A percentile compares a stretch with the other conserved stretches of the same genome.
Evolutionary conservation across 2,329 filamentous ascomycete genomes (phyloP).

Genomic region (Fragosphaeria purpurea): DNA sequence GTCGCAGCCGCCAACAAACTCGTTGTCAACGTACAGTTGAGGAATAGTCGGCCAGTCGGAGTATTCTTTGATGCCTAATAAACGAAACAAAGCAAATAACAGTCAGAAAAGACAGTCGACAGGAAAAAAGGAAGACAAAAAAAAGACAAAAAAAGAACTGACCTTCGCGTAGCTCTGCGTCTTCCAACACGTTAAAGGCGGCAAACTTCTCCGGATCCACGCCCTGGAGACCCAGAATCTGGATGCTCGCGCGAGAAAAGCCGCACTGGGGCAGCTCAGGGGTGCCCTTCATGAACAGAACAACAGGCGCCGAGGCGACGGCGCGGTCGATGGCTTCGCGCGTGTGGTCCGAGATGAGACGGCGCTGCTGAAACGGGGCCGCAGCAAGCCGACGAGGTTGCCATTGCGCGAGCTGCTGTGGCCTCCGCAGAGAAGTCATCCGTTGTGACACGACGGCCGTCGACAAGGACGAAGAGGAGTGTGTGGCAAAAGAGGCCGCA

Average conservation of each 20-base stretch:
- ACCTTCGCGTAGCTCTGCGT: conserved; percentile 76
- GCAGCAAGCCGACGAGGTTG: neutral
- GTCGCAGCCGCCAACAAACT: conserved; percentile 96
- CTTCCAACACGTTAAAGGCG: conserved; percentile 96
- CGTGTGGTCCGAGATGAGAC: conserved; percentile 61
- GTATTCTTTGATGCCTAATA: conserved; percentile 90
- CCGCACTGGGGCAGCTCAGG: conserved; percentile 73
- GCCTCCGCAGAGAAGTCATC: neutral
- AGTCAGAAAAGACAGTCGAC: neutral
- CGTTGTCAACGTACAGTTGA: conserved; percentile 88
- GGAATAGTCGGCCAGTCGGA: conserved; percentile 99
- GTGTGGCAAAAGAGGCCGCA: neutral
- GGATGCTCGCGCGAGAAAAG: conserved; percentile 89
- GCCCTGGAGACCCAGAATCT: conserved; percentile 88
- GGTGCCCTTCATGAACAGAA: conserved; percentile 90
- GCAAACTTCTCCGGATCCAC: conserved; percentile 93
- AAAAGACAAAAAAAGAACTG: conserved; percentile 17
- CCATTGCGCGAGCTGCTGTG: neutral
- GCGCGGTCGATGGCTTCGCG: conserved; percentile 82
- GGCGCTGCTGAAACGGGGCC: neutral
- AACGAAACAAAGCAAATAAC: neutral
- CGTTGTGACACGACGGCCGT: neutral
- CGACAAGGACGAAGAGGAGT: neutral
- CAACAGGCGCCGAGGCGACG: conserved; percentile 77
- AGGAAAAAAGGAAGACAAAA: neutral